Evolutionary conservation across 2,329 filamentous ascomycete species (phyloP), one percentile per base, ranked within the genome.

Genomic region (Orbilia javanica): DNA sequence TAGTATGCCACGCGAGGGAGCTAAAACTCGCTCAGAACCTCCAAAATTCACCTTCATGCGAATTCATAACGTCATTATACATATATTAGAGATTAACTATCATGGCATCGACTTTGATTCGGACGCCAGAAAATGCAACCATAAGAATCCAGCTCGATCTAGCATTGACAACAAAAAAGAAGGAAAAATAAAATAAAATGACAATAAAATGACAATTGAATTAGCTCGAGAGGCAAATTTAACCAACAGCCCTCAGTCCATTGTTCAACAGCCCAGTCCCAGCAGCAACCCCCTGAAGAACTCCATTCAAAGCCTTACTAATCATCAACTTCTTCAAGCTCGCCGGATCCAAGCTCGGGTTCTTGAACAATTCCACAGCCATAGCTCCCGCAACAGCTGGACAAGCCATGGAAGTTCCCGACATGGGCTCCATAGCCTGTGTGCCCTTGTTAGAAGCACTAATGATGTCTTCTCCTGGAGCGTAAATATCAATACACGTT

Each of bases 381-480:
- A 82, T 80, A 25, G 81, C 73, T 11, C 81, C 81, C 25, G 79
- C 76, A 25, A 82, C 80, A 22, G 80, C 86, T 15, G 87, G 87
- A 62, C 84, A 85, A 8, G 86, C 86, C 88, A 86, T 86, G 48
- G 82, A 85, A 4, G 86, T 88, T 15, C 87, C 87, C 20, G 83
- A 84, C 15, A 87, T 83, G 65, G 84, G 84, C 80, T 88, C 86
- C 80, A 88, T 86, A 75, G 87, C 85, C 18, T 83, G 86, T 29
- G 83, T 86, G 22, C 84, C 84, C 18, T 85, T 86, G 73, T 85
- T 86, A 85, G 86, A 89, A 2, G 87, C 83, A 42, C 85, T 86
- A 15, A 88, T 83, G 65, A 90, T 85, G 78, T 86, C 81, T 79
- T 87, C 85, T 22, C 88, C 88, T 0, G 88, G 88, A n/a, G 87